Base-by-base conservation (phyloP, 1,284 basidiomycete genomes). In the Ustilago sp. region DNA sequence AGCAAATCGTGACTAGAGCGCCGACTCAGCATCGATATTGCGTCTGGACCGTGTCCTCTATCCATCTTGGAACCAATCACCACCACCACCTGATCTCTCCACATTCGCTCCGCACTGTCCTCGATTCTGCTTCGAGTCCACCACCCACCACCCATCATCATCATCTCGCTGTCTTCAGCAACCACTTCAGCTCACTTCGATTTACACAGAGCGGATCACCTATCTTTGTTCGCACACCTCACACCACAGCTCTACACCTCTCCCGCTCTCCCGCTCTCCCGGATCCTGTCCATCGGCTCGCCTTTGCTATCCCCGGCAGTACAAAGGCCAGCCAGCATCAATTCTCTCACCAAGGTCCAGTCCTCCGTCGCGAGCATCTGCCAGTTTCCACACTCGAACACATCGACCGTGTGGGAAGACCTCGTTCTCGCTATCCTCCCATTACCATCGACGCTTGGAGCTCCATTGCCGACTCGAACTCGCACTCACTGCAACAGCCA, bases 1-100 rank as follows among this genome's bases (percentile, higher is more conserved):
- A 41, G 39, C 39, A 17, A 13, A 11, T 38, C 34, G 41, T 59
- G 58, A 59, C 48, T 59, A 51, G 48, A 41, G 47, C 12, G 58
- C 35, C 34, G 41, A 34, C 48, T 59, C n/a, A 59, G 58, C 58
- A 19, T 59, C 48, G 23, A 28, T 28, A 34, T 51, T 50, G 58
- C 48, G 48, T 51, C 47, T 41, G 34, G 38, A 48, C 45, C 57
- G 19, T 59, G 57, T 13, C 36, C 58, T 38, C 34, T 17, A 39
- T 48, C 48, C 43, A 45, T 45, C 43, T 45, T 45, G n/a, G 19
- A 19, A 8, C 7, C 43, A n/a, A 45, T 45, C 43, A 45, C 7
- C 43, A 45, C 19, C 43, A 45, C n/a, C 43, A 45, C 19, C 43
- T 45, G n/a, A 45, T 45, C 43, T 45, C 43, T 6, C 13, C 39